Conservation (phyloP, 2,329 filamentous ascomycete species). For the Hymenoscyphus fraxineus region DNA sequence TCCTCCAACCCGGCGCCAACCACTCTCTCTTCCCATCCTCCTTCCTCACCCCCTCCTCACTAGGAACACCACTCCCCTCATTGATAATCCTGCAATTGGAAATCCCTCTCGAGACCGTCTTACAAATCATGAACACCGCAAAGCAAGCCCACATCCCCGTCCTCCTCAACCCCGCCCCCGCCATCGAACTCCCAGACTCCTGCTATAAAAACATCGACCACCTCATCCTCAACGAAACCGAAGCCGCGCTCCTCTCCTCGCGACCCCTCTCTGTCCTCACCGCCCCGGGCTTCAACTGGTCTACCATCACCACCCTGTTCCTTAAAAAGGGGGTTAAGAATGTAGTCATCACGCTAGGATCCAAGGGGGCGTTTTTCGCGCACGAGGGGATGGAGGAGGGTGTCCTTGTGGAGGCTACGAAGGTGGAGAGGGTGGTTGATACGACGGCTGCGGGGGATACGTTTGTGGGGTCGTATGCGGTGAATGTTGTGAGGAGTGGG, state of each 20-base stretch:
- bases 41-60: conserved; percentile 37
- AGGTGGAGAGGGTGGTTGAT: conserved; percentile 73
- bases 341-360: conserved; percentile 80
- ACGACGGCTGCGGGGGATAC: conserved; percentile 94
- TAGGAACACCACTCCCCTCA: conserved; percentile 47
- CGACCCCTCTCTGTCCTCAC: conserved; percentile 40
- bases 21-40: conserved; percentile 41
- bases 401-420: conserved; percentile 59
- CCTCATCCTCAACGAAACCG: conserved; percentile 86
- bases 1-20: conserved; percentile 71
- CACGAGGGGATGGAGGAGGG: conserved; percentile 40
- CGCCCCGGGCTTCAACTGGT: conserved; percentile 41
- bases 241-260: conserved; percentile 70
- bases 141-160: conserved; percentile 52
- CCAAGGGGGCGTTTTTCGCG: conserved; percentile 69
- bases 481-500: conserved; percentile 55
- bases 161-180: conserved; percentile 82
- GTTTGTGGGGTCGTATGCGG: conserved; percentile 84
- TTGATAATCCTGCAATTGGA: conserved; percentile 76
- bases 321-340: conserved; percentile 66
- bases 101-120: conserved; percentile 63
- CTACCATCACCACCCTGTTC: conserved; percentile 55
- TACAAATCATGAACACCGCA: conserved; percentile 55
- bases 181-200: conserved; percentile 61
- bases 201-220: conserved; percentile 69